These are phyloP conservation scores for Cylindrotheca closterium DNA, from an alignment of 108 stramenopile species.

Conservation along the genomic window DNA sequence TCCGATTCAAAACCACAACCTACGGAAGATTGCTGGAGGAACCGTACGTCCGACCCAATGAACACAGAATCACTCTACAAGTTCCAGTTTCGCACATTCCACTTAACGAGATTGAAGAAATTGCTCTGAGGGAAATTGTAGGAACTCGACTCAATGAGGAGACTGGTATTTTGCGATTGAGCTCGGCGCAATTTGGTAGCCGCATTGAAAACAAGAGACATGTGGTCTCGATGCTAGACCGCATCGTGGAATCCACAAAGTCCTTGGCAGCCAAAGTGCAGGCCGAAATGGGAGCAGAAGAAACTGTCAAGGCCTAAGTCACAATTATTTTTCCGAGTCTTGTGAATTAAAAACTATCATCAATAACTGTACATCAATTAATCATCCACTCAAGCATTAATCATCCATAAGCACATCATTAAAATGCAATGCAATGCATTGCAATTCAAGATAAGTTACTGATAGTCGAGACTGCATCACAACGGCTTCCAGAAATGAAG, in stretches of 20 bases:
- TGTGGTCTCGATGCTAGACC: constrained; percentile 79
- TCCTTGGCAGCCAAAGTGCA: constrained; percentile 41
- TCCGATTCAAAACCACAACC: constrained; percentile 65
- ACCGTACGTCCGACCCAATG: constrained; percentile 72
- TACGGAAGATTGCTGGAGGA: constrained; percentile 67
- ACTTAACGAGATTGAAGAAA: constrained; percentile 51
- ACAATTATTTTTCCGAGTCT: no score
- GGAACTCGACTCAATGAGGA: constrained; percentile 66
- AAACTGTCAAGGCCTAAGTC: not conserved
- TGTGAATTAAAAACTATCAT: no score
- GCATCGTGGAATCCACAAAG: constrained; percentile 60
- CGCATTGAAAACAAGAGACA: constrained; percentile 89
- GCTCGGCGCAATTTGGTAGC: constrained; percentile 78
- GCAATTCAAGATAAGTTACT: no score
- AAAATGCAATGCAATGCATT: no score
- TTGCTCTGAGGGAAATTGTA: constrained; percentile 71
- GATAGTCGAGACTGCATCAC: no score
- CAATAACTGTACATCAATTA: no score
- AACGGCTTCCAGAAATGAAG: no score
- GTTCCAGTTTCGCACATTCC: constrained; percentile 57
- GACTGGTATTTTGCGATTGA: constrained; percentile 54
- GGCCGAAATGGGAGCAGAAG: constrained; percentile 10
- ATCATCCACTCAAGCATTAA: no score
- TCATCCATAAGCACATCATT: no score
- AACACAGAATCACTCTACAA: constrained; percentile 70